Percentiles rank a stretch among this genome's conserved stretches.
phyloP scores from a whole-genome alignment of 1,284 basidiomycete genomes.

The Agroathelia rolfsii region DNA sequence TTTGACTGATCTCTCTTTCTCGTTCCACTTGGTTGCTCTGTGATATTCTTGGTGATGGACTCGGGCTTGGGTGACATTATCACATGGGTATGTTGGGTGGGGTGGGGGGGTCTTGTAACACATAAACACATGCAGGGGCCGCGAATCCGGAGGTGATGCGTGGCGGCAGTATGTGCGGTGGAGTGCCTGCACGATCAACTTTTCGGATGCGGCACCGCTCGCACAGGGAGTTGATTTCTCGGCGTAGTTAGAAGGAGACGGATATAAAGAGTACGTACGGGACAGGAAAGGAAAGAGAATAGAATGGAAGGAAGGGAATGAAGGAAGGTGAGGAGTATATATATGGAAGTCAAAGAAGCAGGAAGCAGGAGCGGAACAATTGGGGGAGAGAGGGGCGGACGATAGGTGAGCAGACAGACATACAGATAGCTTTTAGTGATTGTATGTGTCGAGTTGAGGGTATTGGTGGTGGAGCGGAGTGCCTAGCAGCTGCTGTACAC shows the following conservation, averaged over 20 bases:
- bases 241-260: conserved; percentile 19
- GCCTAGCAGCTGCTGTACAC: too few relatives aligned
- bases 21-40: too few relatives aligned
- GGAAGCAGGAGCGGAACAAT: too few relatives aligned
- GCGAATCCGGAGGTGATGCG: conserved; percentile 91
- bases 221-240: conserved; percentile 88
- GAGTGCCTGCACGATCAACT: conserved; percentile 90
- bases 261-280: conserved; percentile 10
- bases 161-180: conserved; percentile 92
- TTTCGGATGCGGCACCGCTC: conserved; percentile 77
- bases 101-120: too few relatives aligned
- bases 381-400: too few relatives aligned
- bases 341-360: too few relatives aligned
- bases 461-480: too few relatives aligned
- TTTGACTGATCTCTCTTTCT: conserved; percentile 4
- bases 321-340: too few relatives aligned
- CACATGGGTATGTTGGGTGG: background rate
- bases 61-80: background rate
- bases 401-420: too few relatives aligned
- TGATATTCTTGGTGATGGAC: too few relatives aligned
- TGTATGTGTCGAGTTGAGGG: too few relatives aligned
- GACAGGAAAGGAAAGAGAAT: conserved; percentile 8
- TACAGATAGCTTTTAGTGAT: too few relatives aligned
- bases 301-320: conserved; percentile 1
- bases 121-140: conserved; percentile 81